Conservation (phyloP, 2,329 filamentous ascomycete genomes). For the Fusarium protoensiforme region DNA sequence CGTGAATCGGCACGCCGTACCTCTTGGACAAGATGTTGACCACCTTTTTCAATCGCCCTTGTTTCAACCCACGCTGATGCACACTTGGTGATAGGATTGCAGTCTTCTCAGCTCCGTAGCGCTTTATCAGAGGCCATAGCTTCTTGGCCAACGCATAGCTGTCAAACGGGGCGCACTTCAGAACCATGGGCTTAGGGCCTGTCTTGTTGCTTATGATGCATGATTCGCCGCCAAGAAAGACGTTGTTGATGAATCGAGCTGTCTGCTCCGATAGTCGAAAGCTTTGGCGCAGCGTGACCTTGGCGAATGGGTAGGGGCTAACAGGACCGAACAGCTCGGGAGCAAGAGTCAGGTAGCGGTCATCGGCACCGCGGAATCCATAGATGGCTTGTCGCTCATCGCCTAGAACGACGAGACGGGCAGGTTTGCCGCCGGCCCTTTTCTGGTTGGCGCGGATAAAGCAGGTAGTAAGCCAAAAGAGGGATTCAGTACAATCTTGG, state of each 20-base stretch:
- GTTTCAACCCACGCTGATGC: background rate
- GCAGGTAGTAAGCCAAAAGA: slow-evolving; percentile 41
- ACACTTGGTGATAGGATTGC: slow-evolving; percentile 21
- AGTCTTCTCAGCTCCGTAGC: slow-evolving; percentile 30
- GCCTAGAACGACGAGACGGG: slow-evolving; percentile 44
- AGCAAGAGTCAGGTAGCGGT: slow-evolving; percentile 41
- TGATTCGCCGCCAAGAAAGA: slow-evolving; percentile 39
- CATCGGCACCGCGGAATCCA: slow-evolving; percentile 42
- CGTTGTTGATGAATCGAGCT: slow-evolving; percentile 42
- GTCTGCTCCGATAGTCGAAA: slow-evolving; percentile 42
- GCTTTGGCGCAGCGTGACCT: slow-evolving; percentile 35
- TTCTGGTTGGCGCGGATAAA: slow-evolving; percentile 40
- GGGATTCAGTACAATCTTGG: slow-evolving; percentile 44
- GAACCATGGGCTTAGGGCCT: slow-evolving; percentile 43
- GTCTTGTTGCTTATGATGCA: slow-evolving; percentile 45
- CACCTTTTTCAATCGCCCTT: background rate
- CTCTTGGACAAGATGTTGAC: slow-evolving; percentile 10
- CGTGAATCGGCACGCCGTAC: slow-evolving; percentile 34
- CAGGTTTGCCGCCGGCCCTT: slow-evolving; percentile 14
- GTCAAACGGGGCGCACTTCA: slow-evolving; percentile 28
- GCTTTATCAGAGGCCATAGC: slow-evolving; percentile 33
- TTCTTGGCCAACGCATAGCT: slow-evolving; percentile 17
- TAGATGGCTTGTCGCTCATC: slow-evolving; percentile 47
- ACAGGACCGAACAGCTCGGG: slow-evolving; percentile 33
- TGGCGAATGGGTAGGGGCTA: slow-evolving; percentile 35